Conservation (phyloP, 1,284 basidiomycete species). For the Meira miltonrushii region DNA sequence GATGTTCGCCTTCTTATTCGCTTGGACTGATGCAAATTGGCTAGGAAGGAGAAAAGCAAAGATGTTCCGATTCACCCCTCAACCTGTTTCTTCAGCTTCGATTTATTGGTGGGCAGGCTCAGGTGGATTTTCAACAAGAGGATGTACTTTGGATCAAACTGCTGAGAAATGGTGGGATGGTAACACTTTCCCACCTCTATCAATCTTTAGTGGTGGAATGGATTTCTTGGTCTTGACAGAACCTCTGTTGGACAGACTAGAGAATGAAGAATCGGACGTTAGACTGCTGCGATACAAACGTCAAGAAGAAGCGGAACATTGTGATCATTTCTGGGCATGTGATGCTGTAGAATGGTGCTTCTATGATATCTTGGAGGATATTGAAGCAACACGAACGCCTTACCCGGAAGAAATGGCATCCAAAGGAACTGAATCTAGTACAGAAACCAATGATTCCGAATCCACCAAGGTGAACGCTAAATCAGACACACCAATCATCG, state of each 20-base stretch:
- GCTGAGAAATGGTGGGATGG: constrained; percentile 58
- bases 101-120: constrained; percentile 63
- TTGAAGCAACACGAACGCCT: constrained; percentile 47
- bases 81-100: constrained; percentile 59
- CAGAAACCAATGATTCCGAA: background rate
- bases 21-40: constrained; percentile 65
- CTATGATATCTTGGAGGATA: constrained; percentile 53
- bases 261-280: constrained; percentile 53
- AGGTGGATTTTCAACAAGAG: constrained; percentile 60
- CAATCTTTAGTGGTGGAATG: constrained; percentile 58
- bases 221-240: constrained; percentile 47
- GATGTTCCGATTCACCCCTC: constrained; percentile 64
- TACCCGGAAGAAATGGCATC: constrained; percentile 31
- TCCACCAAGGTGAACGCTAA: too few relatives aligned
- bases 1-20: constrained; percentile 62
- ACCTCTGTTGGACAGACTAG: constrained; percentile 41
- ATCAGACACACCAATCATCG: too few relatives aligned
- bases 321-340: constrained; percentile 59
- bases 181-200: constrained; percentile 60
- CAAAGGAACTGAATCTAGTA: background rate
- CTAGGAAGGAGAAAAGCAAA: constrained; percentile 59
- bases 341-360: constrained; percentile 62
- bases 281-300: constrained; percentile 58
- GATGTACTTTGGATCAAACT: constrained; percentile 59
- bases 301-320: constrained; percentile 56